Conservation (phyloP, 495 filamentous ascomycete species). For the Mytilinidion resinicola region DNA sequence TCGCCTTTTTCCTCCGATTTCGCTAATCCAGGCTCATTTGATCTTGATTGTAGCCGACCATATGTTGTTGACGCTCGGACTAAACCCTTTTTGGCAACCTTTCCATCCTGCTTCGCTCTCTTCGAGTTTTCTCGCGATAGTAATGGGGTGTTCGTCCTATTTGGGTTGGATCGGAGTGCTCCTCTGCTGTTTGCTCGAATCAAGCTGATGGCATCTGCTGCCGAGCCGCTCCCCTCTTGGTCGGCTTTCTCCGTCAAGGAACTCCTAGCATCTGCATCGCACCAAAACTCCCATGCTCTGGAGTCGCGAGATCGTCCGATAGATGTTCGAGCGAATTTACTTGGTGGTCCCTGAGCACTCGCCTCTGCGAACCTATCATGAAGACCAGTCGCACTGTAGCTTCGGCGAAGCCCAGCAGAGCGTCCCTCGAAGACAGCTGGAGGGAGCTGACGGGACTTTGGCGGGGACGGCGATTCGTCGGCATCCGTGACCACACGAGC, state of each 20-base stretch:
- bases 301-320: conserved; percentile 74
- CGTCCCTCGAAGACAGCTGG: conserved; percentile 6
- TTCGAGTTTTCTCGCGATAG: conserved; percentile 14
- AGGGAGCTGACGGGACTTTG: conserved; percentile 35
- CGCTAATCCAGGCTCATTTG: not conserved
- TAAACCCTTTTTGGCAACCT: conserved; percentile 35
- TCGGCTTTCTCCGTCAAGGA: conserved; percentile 64
- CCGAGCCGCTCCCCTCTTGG: conserved; percentile 64
- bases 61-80: conserved; percentile 58
- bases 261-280: conserved; percentile 40
- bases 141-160: conserved; percentile 52
- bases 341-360: conserved; percentile 6
- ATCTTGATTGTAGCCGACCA: conserved; percentile 56
- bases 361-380: conserved; percentile 32
- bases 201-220: conserved; percentile 60
- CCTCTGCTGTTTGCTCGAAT: conserved; percentile 56
- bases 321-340: conserved; percentile 18
- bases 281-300: conserved; percentile 59
- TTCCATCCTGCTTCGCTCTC: conserved; percentile 9
- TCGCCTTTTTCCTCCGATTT: conserved; percentile 1
- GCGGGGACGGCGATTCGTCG: conserved; percentile 64
- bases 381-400: conserved; percentile 49
- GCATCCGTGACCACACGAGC: conserved; percentile 67
- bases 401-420: conserved; percentile 49
- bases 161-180: conserved; percentile 44